Evolutionary conservation across 306 rosid genomes (phyloP), one percentile per base, ranked within the genome.

Genomic region (Gillenia trifoliata): DNA sequence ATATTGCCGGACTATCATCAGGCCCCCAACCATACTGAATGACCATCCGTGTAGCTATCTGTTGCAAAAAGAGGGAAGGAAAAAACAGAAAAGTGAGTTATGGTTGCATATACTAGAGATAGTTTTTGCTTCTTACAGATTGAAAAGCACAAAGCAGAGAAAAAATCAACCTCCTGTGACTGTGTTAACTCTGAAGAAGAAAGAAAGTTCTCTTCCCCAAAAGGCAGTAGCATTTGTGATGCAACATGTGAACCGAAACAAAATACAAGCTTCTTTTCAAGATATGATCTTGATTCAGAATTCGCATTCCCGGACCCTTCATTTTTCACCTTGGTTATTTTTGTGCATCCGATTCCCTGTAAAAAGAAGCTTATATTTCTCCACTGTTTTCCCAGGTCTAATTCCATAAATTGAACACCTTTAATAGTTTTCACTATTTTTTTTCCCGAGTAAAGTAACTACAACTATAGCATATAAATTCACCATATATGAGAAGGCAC

Each of bases 21-120:
- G 97, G 98, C 47, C 97, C 98, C 98, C 98, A 94, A 4, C 98
- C 98, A 85, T 91, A 91, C 73, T 94, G 93, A 86, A 94, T 83
- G 79, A 94, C 98, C 98, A 91, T 94, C 72, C 90, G 83, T 30
- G 98, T 94, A 70, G 98, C 97, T 65, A 94, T 91, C 98, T 94
- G 93, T 85, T 74, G 75, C 61, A 78, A 65, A 38, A 80, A 41
- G 16, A 15, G 28, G 71, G 61, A 38, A 36, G 6, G 10, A 29
- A 8, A 34, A 56, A 49, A 31, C 49, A 41, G 11, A 45, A 60
- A 74, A 62, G 34, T 11, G 50, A 31, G 11, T 25, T 9, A 49
- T 3, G 33, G 47, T 28, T 65, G 56, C 31, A 75, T 16, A 75
- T 78, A 75, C 47, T 57, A 26, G 47, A 10, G 31, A 38, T 65